These are phyloP conservation scores for Hypoxylon sp. DNA, from an alignment of 2,329 filamentous ascomycete genomes.

Conservation along the genomic window DNA sequence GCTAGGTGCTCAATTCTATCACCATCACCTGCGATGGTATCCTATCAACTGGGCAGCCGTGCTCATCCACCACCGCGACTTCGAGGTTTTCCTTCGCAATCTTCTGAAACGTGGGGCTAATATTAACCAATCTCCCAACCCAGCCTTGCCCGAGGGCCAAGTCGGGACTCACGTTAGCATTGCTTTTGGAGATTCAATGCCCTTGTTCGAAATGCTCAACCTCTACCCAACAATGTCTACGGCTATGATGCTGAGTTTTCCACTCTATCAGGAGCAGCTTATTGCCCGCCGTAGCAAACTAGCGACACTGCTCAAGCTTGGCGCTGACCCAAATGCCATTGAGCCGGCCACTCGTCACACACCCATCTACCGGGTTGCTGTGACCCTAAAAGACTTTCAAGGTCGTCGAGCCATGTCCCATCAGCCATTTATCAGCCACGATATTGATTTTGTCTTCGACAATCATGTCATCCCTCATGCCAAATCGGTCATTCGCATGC, in stretches of 20 bases:
- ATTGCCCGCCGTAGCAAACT: neutral
- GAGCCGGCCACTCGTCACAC: constrained; percentile 2
- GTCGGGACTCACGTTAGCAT: too few species aligned
- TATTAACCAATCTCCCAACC: constrained; percentile 9
- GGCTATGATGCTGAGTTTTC: too few species aligned
- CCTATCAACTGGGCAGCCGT: constrained; percentile 31
- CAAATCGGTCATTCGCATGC: neutral
- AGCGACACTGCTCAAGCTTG: constrained; percentile 5
- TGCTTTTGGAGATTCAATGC: neutral
- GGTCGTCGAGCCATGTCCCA: neutral
- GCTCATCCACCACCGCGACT: neutral
- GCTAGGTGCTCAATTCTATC: neutral
- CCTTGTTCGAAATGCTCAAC: constrained; percentile 12
- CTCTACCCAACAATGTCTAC: neutral
- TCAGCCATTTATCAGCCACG: neutral
- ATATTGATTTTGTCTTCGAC: neutral
- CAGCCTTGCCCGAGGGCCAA: neutral
- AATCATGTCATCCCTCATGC: constrained; percentile 11
- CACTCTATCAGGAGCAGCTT: neutral
- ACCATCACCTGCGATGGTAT: constrained; percentile 2
- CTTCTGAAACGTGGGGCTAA: constrained; percentile 15
- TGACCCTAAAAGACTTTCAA: neutral
- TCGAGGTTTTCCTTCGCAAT: neutral
- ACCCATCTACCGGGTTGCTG: constrained; percentile 11
- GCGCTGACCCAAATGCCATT: constrained; percentile 21